These are phyloP conservation scores for Agrostemma githago DNA, from an alignment of 148 eudicot species.

Conservation along the genomic window DNA sequence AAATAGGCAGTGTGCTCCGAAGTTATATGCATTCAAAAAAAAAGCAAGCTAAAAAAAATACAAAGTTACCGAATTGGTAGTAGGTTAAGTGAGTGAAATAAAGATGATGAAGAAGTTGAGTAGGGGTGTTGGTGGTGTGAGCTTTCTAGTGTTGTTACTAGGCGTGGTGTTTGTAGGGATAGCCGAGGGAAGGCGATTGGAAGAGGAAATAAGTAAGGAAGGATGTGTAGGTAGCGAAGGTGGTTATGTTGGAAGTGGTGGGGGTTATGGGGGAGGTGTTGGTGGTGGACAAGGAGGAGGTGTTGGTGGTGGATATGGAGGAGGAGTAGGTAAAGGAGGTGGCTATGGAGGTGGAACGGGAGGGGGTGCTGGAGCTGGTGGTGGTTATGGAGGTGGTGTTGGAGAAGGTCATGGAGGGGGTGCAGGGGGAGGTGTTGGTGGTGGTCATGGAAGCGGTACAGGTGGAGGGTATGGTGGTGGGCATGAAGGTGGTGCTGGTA, in stretches of 20 bases:
- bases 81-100: not conserved
- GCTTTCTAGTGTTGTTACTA: slow-evolving; percentile 20
- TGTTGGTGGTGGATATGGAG: slow-evolving; percentile 20
- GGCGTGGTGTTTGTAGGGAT: slow-evolving; percentile 27
- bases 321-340: slow-evolving; percentile 9
- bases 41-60: not conserved
- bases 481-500: slow-evolving; percentile 12
- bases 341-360: slow-evolving; percentile 14
- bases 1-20: slow-evolving; percentile 19
- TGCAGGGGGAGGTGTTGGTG: not conserved
- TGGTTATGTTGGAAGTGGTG: slow-evolving; percentile 13
- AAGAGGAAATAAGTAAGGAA: slow-evolving; percentile 19
- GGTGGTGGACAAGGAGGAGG: slow-evolving; percentile 24
- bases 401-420: slow-evolving; percentile 18
- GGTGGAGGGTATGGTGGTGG: slow-evolving; percentile 4
- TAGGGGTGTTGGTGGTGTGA: slow-evolving; percentile 26
- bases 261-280: slow-evolving; percentile 22
- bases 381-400: slow-evolving; percentile 17
- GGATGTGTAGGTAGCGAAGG: slow-evolving; percentile 26
- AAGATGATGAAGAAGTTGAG: slow-evolving; percentile 20
- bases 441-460: slow-evolving; percentile 7
- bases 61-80: not conserved
- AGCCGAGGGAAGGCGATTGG: slow-evolving; percentile 29
- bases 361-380: slow-evolving; percentile 17
- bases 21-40: not conserved